Percentiles rank a stretch among this genome's conserved stretches.
Conservation (phyloP, 768 basidiomycete genomes). For the Leccinum olivaceopallidum region DNA sequence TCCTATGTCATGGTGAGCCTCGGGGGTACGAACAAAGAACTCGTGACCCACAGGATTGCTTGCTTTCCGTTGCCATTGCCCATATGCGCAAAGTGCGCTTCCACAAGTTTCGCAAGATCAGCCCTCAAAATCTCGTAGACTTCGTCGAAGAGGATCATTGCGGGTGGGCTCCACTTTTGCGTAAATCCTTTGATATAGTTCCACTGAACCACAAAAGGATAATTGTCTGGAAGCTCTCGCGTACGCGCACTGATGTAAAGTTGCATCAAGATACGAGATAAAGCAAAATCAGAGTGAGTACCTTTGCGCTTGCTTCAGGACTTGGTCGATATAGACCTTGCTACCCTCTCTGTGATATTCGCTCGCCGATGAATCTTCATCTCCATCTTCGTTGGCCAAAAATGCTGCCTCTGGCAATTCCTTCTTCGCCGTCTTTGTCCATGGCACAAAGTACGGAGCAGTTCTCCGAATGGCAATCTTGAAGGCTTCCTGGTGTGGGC, state of each 20-base stretch:
- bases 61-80: constrained; percentile 54
- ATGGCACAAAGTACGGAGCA: constrained; percentile 60
- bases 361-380: not conserved
- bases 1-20: constrained; percentile 30
- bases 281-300: constrained; percentile 28
- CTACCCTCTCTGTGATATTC: not conserved
- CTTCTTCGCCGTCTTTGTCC: constrained; percentile 25
- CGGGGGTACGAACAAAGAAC: not conserved
- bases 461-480: constrained; percentile 48
- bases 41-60: constrained; percentile 42
- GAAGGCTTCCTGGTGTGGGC: constrained; percentile 50
- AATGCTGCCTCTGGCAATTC: constrained; percentile 28
- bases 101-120: constrained; percentile 45
- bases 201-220: constrained; percentile 61
- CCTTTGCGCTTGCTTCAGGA: constrained; percentile 47
- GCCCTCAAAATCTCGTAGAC: constrained; percentile 39
- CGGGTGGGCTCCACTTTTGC: constrained; percentile 49
- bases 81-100: constrained; percentile 50
- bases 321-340: constrained; percentile 53
- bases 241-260: constrained; percentile 54
- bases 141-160: constrained; percentile 42
- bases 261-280: not conserved
- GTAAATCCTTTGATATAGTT: constrained; percentile 48
- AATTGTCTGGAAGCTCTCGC: constrained; percentile 68
- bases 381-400: constrained; percentile 42